phyloP scores from a whole-genome alignment of 768 basidiomycete genomes.

The Leucosporidium yakuticum region DNA sequence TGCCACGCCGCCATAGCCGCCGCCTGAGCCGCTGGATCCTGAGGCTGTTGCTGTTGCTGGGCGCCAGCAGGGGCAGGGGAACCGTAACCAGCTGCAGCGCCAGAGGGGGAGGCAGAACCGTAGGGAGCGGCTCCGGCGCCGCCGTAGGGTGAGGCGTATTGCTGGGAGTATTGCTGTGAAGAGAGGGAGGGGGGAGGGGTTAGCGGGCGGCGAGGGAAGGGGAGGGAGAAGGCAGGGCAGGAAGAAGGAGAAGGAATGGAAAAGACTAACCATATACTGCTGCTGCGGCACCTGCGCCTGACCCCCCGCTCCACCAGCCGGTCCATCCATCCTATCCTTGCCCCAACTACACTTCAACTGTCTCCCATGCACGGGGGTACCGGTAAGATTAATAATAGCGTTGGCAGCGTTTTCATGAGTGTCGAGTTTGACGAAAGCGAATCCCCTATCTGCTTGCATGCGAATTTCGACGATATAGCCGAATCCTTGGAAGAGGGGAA shows the following conservation, averaged over 20 bases:
- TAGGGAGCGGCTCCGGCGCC: too few relatives aligned
- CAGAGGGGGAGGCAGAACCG: too few relatives aligned
- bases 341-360: constrained; percentile 99
- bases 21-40: constrained; percentile 33
- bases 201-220: too few relatives aligned
- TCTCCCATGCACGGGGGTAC: constrained; percentile 92
- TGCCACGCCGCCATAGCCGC: constrained; percentile 44
- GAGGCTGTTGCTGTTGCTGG: constrained; percentile 20
- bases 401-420: constrained; percentile 97
- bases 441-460: constrained; percentile 98
- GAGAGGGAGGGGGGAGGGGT: too few relatives aligned
- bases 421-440: constrained; percentile 97
- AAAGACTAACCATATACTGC: background rate
- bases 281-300: background rate
- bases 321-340: constrained; percentile 55
- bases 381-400: constrained; percentile 95
- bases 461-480: constrained; percentile 98
- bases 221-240: too few relatives aligned
- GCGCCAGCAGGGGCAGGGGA: too few relatives aligned
- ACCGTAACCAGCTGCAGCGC: too few relatives aligned
- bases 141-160: too few relatives aligned
- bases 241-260: background rate
- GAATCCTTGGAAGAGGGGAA: constrained; percentile 96
- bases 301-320: background rate
- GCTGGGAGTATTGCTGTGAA: too few relatives aligned